These are phyloP conservation scores for Penicillium sp. DNA, from an alignment of 2,329 filamentous ascomycete species.

Conservation along the genomic window DNA sequence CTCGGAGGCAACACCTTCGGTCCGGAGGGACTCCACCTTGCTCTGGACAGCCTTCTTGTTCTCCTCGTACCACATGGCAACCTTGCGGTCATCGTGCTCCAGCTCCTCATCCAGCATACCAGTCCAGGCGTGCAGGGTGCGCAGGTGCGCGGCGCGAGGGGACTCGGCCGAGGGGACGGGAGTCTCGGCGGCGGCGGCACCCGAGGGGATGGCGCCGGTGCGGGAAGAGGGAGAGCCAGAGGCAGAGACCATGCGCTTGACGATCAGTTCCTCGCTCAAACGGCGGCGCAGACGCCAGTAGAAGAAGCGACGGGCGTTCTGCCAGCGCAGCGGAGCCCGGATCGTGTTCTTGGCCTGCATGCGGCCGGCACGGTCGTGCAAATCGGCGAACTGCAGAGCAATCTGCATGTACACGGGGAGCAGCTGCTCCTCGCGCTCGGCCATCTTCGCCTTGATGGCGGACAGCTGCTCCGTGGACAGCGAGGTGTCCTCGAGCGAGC, in stretches of 20 bases:
- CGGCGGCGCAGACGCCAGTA: constrained; percentile 98
- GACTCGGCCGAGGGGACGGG: constrained; percentile 43
- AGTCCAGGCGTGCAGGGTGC: constrained; percentile 80
- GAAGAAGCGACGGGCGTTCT: constrained; percentile 92
- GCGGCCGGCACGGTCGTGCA: constrained; percentile 93
- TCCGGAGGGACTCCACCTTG: constrained; percentile 83
- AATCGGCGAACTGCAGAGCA: constrained; percentile 92
- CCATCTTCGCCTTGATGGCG: constrained; percentile 81
- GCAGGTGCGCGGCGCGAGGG: constrained; percentile 67
- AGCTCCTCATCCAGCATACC: constrained; percentile 69
- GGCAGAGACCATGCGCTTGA: constrained; percentile 75
- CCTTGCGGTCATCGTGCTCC: constrained; percentile 75
- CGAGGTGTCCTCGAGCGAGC: constrained; percentile 68
- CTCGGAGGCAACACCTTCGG: constrained; percentile 69
- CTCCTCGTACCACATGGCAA: constrained; percentile 94
- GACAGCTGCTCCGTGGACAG: constrained; percentile 74
- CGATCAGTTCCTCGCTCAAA: constrained; percentile 94
- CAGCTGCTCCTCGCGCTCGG: constrained; percentile 79
- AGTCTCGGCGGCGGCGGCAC: constrained; percentile 36
- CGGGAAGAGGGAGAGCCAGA: constrained; percentile 41
- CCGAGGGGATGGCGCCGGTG: constrained; percentile 37
- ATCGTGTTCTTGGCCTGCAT: constrained; percentile 99
- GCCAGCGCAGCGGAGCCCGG: constrained; percentile 80
- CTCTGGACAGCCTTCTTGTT: constrained; percentile 80
- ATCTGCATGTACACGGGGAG: constrained; percentile 94